Base-by-base conservation (phyloP, 805 yeast species). In the Candida ovalis region DNA sequence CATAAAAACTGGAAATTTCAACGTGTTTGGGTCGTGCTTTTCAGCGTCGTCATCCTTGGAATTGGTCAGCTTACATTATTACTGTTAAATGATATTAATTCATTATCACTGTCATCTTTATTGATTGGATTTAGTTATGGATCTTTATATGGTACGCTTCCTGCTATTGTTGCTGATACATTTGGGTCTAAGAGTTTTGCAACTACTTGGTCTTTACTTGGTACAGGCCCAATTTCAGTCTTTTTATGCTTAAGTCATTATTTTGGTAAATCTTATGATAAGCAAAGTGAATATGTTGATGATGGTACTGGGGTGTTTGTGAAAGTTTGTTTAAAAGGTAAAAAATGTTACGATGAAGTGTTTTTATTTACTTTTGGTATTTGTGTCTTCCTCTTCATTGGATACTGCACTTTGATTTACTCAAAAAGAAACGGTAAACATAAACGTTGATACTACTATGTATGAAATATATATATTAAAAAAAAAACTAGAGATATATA, bases 181-280 rank as follows among this genome's bases (percentile, higher is more conserved):
- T 85, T 84, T 67, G 91, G 91, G 2, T 76, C 87, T 0, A 72
- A 67, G 6, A 76, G 81, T 0, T 86, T 84, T 61, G 81, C 89
- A 21, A 84, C 91, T 0, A 74, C 84, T 1, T 86, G 94, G 92
- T 89, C 92, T 0, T 66, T 86, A 37, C 66, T 81, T 15, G 83
- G 90, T 22, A 81, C 89, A 0, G 91, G 91, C 7, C 88, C 89
- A 1, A 66, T 84, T 19, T 40, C 79, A 3, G 68, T 78, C 0
- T 75, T 86, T 37, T 79, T 77, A 55, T 44, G 71, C 2, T 70
- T 85, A 51, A 80, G 82, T 43, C 74, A 74, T 47, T 68, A 73
- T 43, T 76, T 86, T 54, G 89, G 88, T 1, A 47, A 55, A 9
- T 75, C 78, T 28, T 73, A 86, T 53, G 82, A 80, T 53, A 46